These are phyloP conservation scores for Myrmaecium sp. DNA, from an alignment of 2,329 filamentous ascomycete genomes.

Conservation along the genomic window DNA sequence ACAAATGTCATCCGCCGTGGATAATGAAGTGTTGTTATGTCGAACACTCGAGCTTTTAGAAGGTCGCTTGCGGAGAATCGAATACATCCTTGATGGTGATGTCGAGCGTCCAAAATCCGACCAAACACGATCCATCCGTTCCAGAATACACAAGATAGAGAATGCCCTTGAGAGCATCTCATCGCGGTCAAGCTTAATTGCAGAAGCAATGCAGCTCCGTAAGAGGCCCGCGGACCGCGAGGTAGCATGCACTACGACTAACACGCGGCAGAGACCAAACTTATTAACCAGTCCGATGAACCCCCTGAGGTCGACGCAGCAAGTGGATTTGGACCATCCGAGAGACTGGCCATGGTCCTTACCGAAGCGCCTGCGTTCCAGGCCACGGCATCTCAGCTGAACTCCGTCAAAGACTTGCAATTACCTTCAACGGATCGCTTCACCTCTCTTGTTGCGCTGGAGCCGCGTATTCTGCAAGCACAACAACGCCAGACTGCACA, in stretches of 20 bases:
- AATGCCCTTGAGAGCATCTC: constrained; percentile 21
- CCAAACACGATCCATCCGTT: constrained; percentile 11
- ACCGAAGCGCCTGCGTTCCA: constrained; percentile 27
- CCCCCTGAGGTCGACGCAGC: constrained; percentile 6
- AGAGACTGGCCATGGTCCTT: constrained; percentile 23
- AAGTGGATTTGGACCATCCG: constrained; percentile 9
- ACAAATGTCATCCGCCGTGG: not conserved
- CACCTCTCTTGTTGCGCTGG: constrained; percentile 39
- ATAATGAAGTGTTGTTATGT: constrained; percentile 12
- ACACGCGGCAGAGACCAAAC: constrained; percentile 7
- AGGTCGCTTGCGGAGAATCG: constrained; percentile 26
- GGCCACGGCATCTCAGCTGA: constrained; percentile 25
- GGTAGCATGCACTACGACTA: too few relatives aligned
- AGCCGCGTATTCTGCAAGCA: constrained; percentile 44
- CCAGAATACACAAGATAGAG: constrained; percentile 21
- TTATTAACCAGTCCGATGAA: not conserved
- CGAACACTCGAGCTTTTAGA: constrained; percentile 28
- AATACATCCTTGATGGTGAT: constrained; percentile 25
- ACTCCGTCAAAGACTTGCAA: constrained; percentile 25
- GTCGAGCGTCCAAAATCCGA: constrained; percentile 8
- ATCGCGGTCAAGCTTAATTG: constrained; percentile 20
- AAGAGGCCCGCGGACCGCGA: constrained; percentile 5
- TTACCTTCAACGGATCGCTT: constrained; percentile 26
- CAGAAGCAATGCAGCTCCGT: constrained; percentile 24
- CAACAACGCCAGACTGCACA: constrained; percentile 46